Conservation (phyloP, 2,329 filamentous ascomycete genomes). For the Seiridium unicorne region DNA sequence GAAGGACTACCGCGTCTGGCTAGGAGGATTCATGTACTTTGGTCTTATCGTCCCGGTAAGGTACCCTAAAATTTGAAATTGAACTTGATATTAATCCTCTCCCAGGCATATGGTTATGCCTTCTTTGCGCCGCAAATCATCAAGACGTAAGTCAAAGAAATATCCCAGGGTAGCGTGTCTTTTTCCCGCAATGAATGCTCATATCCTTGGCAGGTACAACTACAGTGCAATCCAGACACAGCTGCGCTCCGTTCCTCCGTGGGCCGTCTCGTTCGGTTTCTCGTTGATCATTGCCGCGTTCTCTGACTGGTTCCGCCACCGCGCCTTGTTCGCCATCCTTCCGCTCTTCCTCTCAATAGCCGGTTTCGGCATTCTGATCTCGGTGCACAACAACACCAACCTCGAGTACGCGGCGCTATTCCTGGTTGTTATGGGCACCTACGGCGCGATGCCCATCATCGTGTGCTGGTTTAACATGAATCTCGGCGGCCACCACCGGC, state of each 20-base stretch:
- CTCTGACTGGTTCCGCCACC: conserved; percentile 71
- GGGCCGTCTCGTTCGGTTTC: conserved; percentile 72
- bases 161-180: not conserved
- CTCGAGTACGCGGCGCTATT: conserved; percentile 80
- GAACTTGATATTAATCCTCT: not conserved
- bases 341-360: conserved; percentile 68
- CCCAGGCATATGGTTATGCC: conserved; percentile 67
- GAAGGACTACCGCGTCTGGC: conserved; percentile 71
- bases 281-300: conserved; percentile 71
- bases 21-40: conserved; percentile 80
- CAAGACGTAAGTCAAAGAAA: conserved; percentile 39
- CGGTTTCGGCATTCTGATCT: conserved; percentile 74
- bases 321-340: conserved; percentile 70
- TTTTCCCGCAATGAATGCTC: no score
- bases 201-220: conserved; percentile 34
- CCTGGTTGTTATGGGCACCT: conserved; percentile 75
- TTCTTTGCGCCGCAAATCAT: conserved; percentile 77
- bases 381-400: conserved; percentile 63
- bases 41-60: conserved; percentile 66
- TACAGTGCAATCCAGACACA: conserved; percentile 59
- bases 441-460: conserved; percentile 86
- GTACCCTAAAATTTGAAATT: not conserved
- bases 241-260: conserved; percentile 57
- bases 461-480: conserved; percentile 86
- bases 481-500: conserved; percentile 68